Base-by-base conservation (phyloP, 805 yeast genomes). In the Candida boidinii region DNA sequence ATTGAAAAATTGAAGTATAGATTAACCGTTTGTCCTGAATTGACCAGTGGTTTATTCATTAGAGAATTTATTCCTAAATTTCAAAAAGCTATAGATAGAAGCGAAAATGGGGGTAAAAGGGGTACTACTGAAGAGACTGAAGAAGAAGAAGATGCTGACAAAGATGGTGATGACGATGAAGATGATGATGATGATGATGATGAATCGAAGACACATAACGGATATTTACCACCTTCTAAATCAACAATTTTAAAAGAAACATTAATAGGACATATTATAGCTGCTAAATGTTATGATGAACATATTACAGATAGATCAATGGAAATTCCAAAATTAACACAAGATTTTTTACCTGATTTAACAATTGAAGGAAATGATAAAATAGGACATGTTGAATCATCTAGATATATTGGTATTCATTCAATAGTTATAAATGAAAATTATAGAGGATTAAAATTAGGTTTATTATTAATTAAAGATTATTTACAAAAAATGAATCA, bases 401-500 rank as follows among this genome's bases (percentile, higher is more conserved):
- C 94, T 18, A 61, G 75, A 29, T 64, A 68, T 26, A 75, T 90
- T 37, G 96, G 88, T 3, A 67, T 90, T 30, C 97, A 92, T 54
- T 76, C 92, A 4, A 61, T 90, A 17, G 88, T 76, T 3, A 73
- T 92, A 18, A 76, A 76, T 44, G 83, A 87, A 16, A 74, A 76
- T 25, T 85, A 76, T 68, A 85, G 79, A 53, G 84, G 88, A 38
- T 72, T 76, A 57, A 84, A 83, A 51, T 64, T 92, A 38, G 97
- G 94, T 7, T 74, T 94, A 11, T 63, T 87, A 37, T 60, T 90
- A 49, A 58, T 90, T 48, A 86, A 82, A 45, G 98, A 90, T 58
- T 92, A 84, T 60, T 71, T 88, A 39, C 96, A 92, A 56, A 84
- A 90, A 51, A 63, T 90, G 56, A 74, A 85, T 30, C 86, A 86